These are phyloP conservation scores for Ogataea salicorniae DNA, from an alignment of 805 yeast genomes.

Conservation along the genomic window DNA sequence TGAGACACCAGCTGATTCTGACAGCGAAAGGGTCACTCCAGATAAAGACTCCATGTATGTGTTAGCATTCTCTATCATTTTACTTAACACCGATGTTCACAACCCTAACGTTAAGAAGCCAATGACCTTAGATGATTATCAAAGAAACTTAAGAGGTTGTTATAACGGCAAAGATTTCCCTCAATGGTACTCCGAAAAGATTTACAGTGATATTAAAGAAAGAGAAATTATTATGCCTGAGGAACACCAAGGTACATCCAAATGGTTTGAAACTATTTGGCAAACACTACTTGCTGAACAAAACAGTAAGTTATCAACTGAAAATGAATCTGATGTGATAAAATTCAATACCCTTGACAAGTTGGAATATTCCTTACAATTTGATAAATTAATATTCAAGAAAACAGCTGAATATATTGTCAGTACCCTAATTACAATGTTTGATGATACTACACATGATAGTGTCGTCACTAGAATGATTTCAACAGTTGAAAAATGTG, in stretches of 20 bases:
- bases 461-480: constrained; percentile 82
- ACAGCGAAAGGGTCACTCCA: constrained; percentile 53
- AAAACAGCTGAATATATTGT: constrained; percentile 60
- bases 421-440: constrained; percentile 68
- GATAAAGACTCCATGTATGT: constrained; percentile 85
- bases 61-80: constrained; percentile 83
- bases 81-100: constrained; percentile 91
- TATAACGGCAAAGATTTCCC: constrained; percentile 75
- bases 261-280: constrained; percentile 89
- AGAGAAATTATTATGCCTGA: constrained; percentile 97
- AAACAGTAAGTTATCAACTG: constrained; percentile 23
- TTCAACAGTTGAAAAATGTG: constrained; percentile 81
- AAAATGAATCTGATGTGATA: constrained; percentile 5
- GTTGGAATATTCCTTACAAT: constrained; percentile 36
- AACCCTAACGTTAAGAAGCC: constrained; percentile 89
- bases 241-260: constrained; percentile 89
- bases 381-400: constrained; percentile 69
- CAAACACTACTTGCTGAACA: constrained; percentile 57
- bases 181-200: constrained; percentile 75
- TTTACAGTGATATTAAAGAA: constrained; percentile 73
- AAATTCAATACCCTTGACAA: constrained; percentile 8
- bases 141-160: constrained; percentile 74
- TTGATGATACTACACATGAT: constrained; percentile 86
- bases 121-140: constrained; percentile 83
- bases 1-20: constrained; percentile 23